Evolutionary conservation across 106 monocot genomes (phyloP).

Genomic region (Amphibolis antarctica): DNA sequence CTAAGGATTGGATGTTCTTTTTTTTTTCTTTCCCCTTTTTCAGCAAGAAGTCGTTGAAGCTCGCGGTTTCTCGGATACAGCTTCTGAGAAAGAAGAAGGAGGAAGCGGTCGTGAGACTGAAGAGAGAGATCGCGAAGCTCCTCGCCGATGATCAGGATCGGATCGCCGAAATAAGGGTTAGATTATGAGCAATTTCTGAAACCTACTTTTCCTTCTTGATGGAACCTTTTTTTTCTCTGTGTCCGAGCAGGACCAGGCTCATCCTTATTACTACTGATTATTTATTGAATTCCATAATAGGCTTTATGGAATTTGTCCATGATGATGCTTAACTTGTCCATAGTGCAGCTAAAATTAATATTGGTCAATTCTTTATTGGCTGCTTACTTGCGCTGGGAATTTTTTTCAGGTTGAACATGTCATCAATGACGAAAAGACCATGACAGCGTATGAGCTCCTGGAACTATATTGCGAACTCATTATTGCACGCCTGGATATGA

Average conservation of each 20-base stretch:
- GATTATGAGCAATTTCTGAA: background rate
- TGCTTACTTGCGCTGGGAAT: background rate
- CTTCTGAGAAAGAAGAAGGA: slow-evolving; percentile 70
- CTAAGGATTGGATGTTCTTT: background rate
- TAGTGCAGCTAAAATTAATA: background rate
- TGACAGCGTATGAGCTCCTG: slow-evolving; percentile 76
- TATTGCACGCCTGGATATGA: slow-evolving; percentile 54
- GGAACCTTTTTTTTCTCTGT: no score
- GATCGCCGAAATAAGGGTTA: slow-evolving; percentile 62
- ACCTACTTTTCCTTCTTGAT: no score
- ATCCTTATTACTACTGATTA: no score
- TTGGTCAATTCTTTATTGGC: background rate
- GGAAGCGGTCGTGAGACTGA: slow-evolving; percentile 39
- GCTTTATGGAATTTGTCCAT: no score
- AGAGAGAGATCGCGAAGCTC: slow-evolving; percentile 59
- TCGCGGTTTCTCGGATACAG: slow-evolving; percentile 65
- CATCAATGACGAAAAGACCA: slow-evolving; percentile 84
- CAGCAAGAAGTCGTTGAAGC: slow-evolving; percentile 86
- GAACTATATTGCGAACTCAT: slow-evolving; percentile 83
- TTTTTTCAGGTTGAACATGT: slow-evolving; percentile 84
- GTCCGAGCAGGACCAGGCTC: no score
- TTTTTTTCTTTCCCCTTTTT: no score
- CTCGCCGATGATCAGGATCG: slow-evolving; percentile 56
- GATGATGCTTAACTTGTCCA: background rate
- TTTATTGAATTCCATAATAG: no score